Evolutionary conservation across 169 alveolate genomes (phyloP), one percentile per base, ranked within the genome.

Genomic region (Plasmodium relictum): DNA sequence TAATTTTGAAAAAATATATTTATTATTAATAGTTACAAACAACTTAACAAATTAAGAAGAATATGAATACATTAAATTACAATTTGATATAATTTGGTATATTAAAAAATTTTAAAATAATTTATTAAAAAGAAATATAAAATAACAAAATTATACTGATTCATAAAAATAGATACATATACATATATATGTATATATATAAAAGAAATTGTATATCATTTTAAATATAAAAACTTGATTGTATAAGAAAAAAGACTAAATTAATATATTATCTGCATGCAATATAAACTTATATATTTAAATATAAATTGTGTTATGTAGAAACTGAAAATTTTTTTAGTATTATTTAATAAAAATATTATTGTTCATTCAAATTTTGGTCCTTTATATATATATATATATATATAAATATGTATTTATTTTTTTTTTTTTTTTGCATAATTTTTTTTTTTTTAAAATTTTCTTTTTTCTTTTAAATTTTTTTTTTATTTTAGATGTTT

Each of bases 401-500:
- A 54, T 54, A 14, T 54, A 54, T 54, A 54, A 9, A 20, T 6
- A 58, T 22, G 16, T 58, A 50, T 24, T 22, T 50, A 68, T 68
- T 41, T 39, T 68, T 68, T 68, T 7, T 68, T 18, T 24, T 68
- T 68, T 68, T 20, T 68, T n/a, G n/a, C n/a, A n/a, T n/a, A n/a
- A n/a, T n/a, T n/a, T n/a, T n/a, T n/a, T n/a, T n/a, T n/a, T n/a
- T n/a, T n/a, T n/a, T n/a, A n/a, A n/a, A n/a, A n/a, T n/a, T n/a
- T n/a, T n/a, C n/a, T 26, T 42, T 31, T 41, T 68, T 68, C 45
- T 68, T 52, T 20, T 68, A n/a, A 39, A 26, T 24, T n/a, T n/a
- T n/a, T 44, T 20, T 24, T 54, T 54, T 14, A 54, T n/a, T 54
- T 54, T 4, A 54, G n/a, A 54, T 20, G 16, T 44, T 9, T 20